These are phyloP conservation scores for Solanum appendiculatum DNA, from an alignment of 257 asterid species.

Conservation along the genomic window DNA sequence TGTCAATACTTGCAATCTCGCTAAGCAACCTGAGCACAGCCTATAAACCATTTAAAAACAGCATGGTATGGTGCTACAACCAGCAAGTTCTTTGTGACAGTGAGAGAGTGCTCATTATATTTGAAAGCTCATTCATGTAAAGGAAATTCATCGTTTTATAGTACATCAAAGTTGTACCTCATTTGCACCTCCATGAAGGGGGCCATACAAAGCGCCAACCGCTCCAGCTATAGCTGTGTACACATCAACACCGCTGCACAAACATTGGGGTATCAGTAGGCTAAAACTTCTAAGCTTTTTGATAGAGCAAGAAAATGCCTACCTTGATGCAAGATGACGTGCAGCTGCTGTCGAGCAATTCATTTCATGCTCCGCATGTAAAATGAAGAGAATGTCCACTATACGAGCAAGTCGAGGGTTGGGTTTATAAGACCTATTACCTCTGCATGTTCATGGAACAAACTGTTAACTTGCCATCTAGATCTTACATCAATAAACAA, in stretches of 20 bases:
- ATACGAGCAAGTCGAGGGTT: conserved; percentile 94
- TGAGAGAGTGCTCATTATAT: background rate
- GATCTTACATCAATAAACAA: background rate
- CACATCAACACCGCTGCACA: conserved; percentile 91
- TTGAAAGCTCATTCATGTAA: background rate
- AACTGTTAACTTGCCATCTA: background rate
- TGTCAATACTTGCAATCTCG: conserved; percentile 84
- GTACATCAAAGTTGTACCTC: conserved; percentile 48
- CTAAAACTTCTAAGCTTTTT: background rate
- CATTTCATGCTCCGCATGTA: conserved; percentile 99
- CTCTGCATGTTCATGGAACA: conserved; percentile 41
- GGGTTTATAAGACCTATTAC: conserved; percentile 81
- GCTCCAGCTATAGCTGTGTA: conserved; percentile 98
- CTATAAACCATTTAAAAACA: conserved; percentile 23
- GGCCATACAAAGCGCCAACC: conserved; percentile 97
- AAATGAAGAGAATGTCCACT: conserved; percentile 80
- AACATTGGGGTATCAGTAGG: background rate
- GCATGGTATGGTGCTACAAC: background rate
- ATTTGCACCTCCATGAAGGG: conserved; percentile 99
- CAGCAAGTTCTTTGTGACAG: background rate
- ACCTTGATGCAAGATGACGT: conserved; percentile 97
- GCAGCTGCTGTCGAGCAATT: conserved; percentile 99
- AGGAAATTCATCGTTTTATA: background rate
- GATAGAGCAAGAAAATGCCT: background rate
- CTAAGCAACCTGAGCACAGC: conserved; percentile 97